Conservation (phyloP, 805 yeast genomes). For the Lachancea thermotolerans region DNA sequence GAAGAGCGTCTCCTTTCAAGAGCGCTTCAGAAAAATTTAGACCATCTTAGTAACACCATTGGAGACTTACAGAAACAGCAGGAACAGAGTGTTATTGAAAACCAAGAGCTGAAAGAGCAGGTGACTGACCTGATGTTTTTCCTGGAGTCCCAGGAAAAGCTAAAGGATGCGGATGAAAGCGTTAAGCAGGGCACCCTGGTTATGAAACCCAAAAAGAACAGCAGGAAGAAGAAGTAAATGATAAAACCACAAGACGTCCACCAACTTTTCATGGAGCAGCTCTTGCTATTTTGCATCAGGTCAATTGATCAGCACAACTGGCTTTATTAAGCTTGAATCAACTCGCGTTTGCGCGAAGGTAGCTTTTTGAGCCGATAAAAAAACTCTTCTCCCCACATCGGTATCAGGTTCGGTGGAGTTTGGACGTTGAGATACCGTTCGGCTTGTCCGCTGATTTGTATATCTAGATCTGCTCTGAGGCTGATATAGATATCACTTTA, state of each 20-base stretch:
- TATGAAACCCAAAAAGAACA: slow-evolving; percentile 24
- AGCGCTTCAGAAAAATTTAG: slow-evolving; percentile 44
- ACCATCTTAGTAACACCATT: slow-evolving; percentile 36
- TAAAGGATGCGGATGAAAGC: slow-evolving; percentile 64
- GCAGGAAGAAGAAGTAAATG: slow-evolving; percentile 2
- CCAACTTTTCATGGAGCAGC: too few species aligned
- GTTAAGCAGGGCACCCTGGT: slow-evolving; percentile 65
- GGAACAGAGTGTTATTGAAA: slow-evolving; percentile 33
- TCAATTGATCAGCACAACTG: too few species aligned
- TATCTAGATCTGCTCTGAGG: too few species aligned
- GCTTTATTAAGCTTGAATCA: too few species aligned
- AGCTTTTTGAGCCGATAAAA: too few species aligned
- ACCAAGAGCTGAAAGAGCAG: slow-evolving; percentile 51
- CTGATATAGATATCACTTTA: neutral
- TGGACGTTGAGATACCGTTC: neutral
- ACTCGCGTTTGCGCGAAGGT: too few species aligned
- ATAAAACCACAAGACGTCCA: neutral
- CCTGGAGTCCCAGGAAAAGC: slow-evolving; percentile 64
- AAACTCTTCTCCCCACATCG: too few species aligned
- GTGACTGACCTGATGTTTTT: slow-evolving; percentile 75
- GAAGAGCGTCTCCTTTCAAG: slow-evolving; percentile 32
- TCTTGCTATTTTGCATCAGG: too few species aligned
- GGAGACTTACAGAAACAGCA: slow-evolving; percentile 32
- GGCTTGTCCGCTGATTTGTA: too few species aligned
- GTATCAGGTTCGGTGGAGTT: neutral